Base-by-base conservation (phyloP, 495 filamentous ascomycete genomes). In the Tuber brumale region DNA sequence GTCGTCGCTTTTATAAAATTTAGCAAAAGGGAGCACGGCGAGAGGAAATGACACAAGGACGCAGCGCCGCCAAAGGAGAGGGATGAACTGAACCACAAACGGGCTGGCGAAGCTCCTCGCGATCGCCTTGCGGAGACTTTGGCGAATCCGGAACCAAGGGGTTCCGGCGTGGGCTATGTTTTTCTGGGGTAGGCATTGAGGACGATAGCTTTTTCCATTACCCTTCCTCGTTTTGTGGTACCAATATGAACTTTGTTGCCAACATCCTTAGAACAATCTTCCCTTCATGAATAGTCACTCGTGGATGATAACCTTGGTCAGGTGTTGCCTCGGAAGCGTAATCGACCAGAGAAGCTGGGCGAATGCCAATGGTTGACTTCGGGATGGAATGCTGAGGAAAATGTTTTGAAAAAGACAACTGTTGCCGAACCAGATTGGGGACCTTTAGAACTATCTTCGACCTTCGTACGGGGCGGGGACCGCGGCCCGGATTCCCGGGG, bases 1-100 rank as follows among this genome's bases (percentile, higher is more conserved):
- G 75, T 82, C n/a, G 71, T 82, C 7, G 70, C 73, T 0, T 82
- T 75, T 1, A 79, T 81, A 73, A 69, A 75, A 39, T 66, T 81
- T 9, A 81, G 77, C 61, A 76, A 77, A 21, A 72, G 74, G 35
- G 76, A 73, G 6, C 35, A 71, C 71, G 69, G 76, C 8, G 72
- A 74, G 14, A 79, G 46, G 12, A 80, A 81, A 61, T 31, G 57
- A 66, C 27, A 66, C 57, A 66, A 35, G 72, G 72, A 73, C 39
- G 78, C 71, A 41, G 81, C 73, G 69, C n/a, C 51, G 43, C 46
- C 41, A 51, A 71, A 70, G 42, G 72, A 70, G 27, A 74, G 21
- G 5, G 74, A 75, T 45, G 70, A 44, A 41, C 35, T 75, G 71
- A 23, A 14, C 66, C 73, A 27, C 70, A 39, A 41, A 23, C 73